Base-by-base conservation (phyloP, 2,329 filamentous ascomycete species). In the Dothistroma septosporum region DNA sequence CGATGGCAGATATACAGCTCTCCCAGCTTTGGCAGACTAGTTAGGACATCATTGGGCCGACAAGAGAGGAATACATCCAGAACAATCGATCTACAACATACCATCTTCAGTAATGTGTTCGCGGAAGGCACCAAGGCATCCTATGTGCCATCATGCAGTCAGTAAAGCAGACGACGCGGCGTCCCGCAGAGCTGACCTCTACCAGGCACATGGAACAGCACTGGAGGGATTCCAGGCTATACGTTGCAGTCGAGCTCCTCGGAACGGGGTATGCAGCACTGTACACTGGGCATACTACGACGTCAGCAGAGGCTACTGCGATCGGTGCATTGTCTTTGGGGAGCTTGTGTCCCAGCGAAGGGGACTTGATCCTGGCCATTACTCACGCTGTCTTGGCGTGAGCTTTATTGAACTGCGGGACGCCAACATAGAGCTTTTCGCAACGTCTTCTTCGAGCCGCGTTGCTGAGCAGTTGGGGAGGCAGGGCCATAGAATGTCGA, bases 81-180 rank as follows among this genome's bases (percentile, higher is more conserved):
- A 8, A 44, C 16, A 5, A 19, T 14, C n/a, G n/a, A 44, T 9
- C 41, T 44, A n/a, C 0, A 19, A 19, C 1, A 44, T 2, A 44
- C 14, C 41, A n/a, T 44, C 16, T 14, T n/a, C 14, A 3, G n/a
- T 7, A 73, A 79, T 59, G 76, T 82, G 3, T 79, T 82, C 52
- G 82, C 3, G 67, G 68, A 2, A 79, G 82, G 62, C 70, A 82
- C 80, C 41, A 31, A 61, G 53, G 62, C 52, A 32, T 65, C 66
- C 37, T 61, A 69, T 61, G 60, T 59, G 48, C 70, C 58, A 59
- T 61, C 57, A 53, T 62, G 60, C 61, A 64, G 48, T 64, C 64
- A 14, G 50, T 72, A 57, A 19, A 19, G 2, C 44, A 33, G 3
- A 21, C 16, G 7, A 48, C 31, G 1, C 8, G n/a, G 24, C 16